phyloP scores from a whole-genome alignment of 208 protist genomes.

The Crithidia thermophila region DNA sequence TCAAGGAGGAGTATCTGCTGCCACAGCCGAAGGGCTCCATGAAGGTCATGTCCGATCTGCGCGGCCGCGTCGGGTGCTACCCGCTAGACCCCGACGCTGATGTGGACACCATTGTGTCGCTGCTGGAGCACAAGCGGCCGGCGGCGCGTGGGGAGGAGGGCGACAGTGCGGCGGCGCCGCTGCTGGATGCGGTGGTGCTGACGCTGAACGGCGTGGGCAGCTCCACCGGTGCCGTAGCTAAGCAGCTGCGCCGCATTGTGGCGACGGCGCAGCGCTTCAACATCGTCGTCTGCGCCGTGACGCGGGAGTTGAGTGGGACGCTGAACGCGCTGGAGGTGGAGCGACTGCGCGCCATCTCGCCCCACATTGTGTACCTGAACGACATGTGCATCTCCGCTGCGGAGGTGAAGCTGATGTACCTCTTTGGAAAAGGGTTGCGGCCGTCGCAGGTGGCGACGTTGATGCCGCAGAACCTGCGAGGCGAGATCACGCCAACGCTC shows the following conservation, averaged over 20 bases:
- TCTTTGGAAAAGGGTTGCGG: conserved; percentile 66
- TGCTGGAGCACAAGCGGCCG: conserved; percentile 32
- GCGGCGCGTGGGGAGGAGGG: background rate
- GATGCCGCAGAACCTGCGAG: conserved; percentile 66
- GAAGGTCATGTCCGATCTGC: conserved; percentile 52
- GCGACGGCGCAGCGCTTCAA: conserved; percentile 19
- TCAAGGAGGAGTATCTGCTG: conserved; percentile 51
- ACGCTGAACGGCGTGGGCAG: conserved; percentile 55
- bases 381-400: conserved; percentile 65
- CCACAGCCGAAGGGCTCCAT: conserved; percentile 56
- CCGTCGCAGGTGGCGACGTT: conserved; percentile 32
- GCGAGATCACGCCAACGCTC: conserved; percentile 54
- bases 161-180: background rate
- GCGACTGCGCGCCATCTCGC: conserved; percentile 41
- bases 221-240: conserved; percentile 19
- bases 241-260: conserved; percentile 43
- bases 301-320: conserved; percentile 42
- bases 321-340: conserved; percentile 38
- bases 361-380: conserved; percentile 45
- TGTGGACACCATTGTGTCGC: conserved; percentile 38
- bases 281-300: conserved; percentile 46
- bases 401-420: conserved; percentile 78
- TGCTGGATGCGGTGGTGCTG: conserved; percentile 62
- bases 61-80: conserved; percentile 49
- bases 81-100: conserved; percentile 54